A percentile compares a stretch with the other conserved stretches of the same genome.
These are phyloP conservation scores for Anthostomella pinea DNA, from an alignment of 2,329 filamentous ascomycete species.

Conservation along the genomic window DNA sequence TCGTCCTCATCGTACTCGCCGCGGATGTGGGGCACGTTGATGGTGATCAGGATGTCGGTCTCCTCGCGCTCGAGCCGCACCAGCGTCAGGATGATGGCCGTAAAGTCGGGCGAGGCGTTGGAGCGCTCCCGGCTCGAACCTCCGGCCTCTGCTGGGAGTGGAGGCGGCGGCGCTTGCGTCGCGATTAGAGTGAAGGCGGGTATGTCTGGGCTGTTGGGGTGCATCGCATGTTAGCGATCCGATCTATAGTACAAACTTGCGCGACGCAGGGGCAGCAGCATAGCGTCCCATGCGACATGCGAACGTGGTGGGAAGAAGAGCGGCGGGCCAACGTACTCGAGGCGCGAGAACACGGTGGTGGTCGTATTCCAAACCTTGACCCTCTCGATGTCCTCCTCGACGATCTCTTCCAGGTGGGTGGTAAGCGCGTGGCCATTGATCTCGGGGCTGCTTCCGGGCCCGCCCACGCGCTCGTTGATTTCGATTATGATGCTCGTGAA, in stretches of 20 bases:
- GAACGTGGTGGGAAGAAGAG: too few species aligned
- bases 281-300: too few species aligned
- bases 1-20: constrained; percentile 72
- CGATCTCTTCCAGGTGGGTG: constrained; percentile 66
- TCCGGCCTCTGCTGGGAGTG: constrained; percentile 23
- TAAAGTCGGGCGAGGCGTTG: constrained; percentile 56
- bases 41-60: constrained; percentile 80
- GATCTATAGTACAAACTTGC: too few species aligned
- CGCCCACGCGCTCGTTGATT: constrained; percentile 76
- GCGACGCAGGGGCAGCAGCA: too few species aligned
- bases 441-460: constrained; percentile 50
- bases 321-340: constrained; percentile 48
- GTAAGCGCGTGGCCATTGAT: constrained; percentile 69
- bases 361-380: constrained; percentile 67
- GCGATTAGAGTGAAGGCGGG: constrained; percentile 70
- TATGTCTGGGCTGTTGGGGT: constrained; percentile 40
- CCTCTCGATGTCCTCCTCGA: constrained; percentile 60
- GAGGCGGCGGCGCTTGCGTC: constrained; percentile 50
- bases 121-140: constrained; percentile 30
- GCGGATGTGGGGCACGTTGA: constrained; percentile 83
- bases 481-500: constrained; percentile 89
- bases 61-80: constrained; percentile 70
- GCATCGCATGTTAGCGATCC: constrained; percentile 8
- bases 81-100: constrained; percentile 73
- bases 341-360: constrained; percentile 54